phyloP scores from a whole-genome alignment of 352 stramenopile species.

The Globisporangium iwayamae region DNA sequence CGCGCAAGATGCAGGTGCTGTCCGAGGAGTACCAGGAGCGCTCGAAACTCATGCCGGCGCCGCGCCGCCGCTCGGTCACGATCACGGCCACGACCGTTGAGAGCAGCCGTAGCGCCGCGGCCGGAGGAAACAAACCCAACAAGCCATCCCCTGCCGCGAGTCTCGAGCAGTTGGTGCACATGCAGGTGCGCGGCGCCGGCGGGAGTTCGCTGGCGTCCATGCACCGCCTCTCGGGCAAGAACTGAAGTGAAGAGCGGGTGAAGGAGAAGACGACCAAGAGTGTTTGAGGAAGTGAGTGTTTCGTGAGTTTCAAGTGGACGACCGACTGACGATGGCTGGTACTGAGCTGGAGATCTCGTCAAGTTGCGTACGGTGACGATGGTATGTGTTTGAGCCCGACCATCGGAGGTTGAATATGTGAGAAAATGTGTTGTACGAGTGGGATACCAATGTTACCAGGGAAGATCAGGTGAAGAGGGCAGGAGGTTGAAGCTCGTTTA shows the following conservation, averaged over 20 bases:
- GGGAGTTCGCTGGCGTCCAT: conserved; percentile 38
- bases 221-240: conserved; percentile 45
- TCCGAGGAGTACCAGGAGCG: conserved; percentile 86
- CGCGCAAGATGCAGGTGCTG: conserved; percentile 85
- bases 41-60: conserved; percentile 67
- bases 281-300: conserved; percentile 16
- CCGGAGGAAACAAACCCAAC: conserved; percentile 7
- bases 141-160: conserved; percentile 68
- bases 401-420: conserved; percentile 2
- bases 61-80: conserved; percentile 71
- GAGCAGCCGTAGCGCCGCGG: conserved; percentile 25
- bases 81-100: conserved; percentile 57
- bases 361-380: neutral
- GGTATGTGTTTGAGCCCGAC: neutral
- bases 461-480: neutral
- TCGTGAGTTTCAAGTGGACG: conserved; percentile 3
- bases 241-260: conserved; percentile 18
- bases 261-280: conserved; percentile 6
- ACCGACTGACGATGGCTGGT: neutral
- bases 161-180: conserved; percentile 80
- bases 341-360: neutral
- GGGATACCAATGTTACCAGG: too few relatives aligned
- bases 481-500: conserved; percentile 1
- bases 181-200: conserved; percentile 74
- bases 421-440: conserved; percentile 5